Evolutionary conservation across 2,329 filamentous ascomycete species (phyloP).

Genomic region (Drechslerella coelobrocha): DNA sequence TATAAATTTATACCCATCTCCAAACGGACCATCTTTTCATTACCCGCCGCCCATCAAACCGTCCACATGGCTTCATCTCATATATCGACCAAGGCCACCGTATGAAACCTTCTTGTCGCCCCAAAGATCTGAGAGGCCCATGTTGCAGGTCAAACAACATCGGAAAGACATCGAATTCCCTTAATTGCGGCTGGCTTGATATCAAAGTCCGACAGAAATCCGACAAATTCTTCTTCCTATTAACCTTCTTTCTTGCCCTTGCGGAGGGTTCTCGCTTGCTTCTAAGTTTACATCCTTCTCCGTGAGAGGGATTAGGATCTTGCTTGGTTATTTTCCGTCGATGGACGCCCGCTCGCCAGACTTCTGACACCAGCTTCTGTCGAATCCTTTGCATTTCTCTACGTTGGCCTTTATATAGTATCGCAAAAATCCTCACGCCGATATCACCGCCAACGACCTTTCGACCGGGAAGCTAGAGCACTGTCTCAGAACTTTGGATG

Average conservation of each 20-base stretch:
- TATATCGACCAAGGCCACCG: constrained; percentile 1
- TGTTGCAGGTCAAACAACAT: constrained; percentile 32
- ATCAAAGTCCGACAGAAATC: constrained; percentile 10
- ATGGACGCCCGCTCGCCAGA: constrained; percentile 14
- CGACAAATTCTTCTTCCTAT: constrained; percentile 2
- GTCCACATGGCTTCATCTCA: not conserved
- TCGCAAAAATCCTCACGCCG: not conserved
- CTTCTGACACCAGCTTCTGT: not conserved
- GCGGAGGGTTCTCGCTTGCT: not conserved
- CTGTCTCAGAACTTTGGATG: not conserved
- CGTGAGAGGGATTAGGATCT: constrained; percentile 26
- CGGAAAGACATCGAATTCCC: constrained; percentile 35
- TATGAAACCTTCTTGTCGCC: constrained; percentile 3
- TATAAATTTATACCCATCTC: constrained; percentile 9
- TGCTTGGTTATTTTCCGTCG: not conserved
- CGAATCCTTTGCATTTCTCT: no score
- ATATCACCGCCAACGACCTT: not conserved
- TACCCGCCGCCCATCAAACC: constrained; percentile 2
- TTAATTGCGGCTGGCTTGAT: constrained; percentile 9
- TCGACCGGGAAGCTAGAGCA: not conserved
- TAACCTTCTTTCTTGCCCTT: not conserved
- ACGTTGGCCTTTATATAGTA: not conserved
- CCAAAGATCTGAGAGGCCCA: constrained; percentile 34
- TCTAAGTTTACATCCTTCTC: constrained; percentile 24
- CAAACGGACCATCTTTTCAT: not conserved